Evolutionary conservation across 106 monocot genomes (phyloP), one percentile per base, ranked within the genome.

Genomic region (Apostasia ramifera): DNA sequence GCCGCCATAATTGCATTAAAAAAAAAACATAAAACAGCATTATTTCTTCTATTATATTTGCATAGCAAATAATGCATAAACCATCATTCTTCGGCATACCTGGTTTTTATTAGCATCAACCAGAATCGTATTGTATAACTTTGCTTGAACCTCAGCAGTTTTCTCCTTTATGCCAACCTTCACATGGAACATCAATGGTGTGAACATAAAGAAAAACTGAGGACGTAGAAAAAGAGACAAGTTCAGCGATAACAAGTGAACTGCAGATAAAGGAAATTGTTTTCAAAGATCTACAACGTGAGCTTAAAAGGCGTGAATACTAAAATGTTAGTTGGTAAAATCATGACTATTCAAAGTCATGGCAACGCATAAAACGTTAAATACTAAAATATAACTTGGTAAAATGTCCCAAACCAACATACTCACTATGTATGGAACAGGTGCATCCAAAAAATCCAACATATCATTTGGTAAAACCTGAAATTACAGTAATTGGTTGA

Each of bases 361-460:
- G 26, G 26, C 26, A 26, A 26, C 26, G 26, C 26, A 26, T 26
- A 0, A 26, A 26, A 26, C 26, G 26, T 26, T 26, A 26, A 26
- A 26, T 26, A 26, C 26, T 26, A 26, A 26, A 26, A 26, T 0
- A 26, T 26, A 26, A 26, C 26, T 26, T 26, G 26, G 26, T 26
- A 26, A 26, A 26, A 26, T 26, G 26, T 26, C 26, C 26, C 26
- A 26, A 26, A 26, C 26, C 26, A 26, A 26, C 26, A 26, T 26
- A 81, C 90, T 98, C 68, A 98, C 98, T 59, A 98, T 82, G 73
- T 90, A 98, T 59, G 98, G 98, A 72, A 98, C 98, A 70, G 98
- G 98, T 57, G 98, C 98, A 87, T 98, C 98, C 73, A 98, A 76
- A 78, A 98, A 98, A 59, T 98, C 98, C 72, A 93, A 49, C 90